Evolutionary conservation across 2,329 filamentous ascomycete genomes (phyloP).

Genomic region (Xylariales sp.): DNA sequence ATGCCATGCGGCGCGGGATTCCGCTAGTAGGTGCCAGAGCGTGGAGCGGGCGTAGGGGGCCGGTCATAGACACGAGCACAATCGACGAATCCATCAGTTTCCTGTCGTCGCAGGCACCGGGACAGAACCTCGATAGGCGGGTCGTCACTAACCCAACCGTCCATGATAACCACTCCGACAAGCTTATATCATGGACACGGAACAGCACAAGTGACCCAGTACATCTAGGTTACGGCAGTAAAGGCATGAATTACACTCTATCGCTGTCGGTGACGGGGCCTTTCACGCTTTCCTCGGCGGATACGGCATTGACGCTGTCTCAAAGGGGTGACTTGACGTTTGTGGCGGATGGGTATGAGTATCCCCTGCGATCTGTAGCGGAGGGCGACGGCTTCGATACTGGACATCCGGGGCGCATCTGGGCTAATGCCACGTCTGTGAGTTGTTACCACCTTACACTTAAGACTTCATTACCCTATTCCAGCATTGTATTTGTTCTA

Average conservation of each 20-base stretch:
- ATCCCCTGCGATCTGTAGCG: slow-evolving; percentile 61
- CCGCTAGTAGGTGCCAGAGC: slow-evolving; percentile 56
- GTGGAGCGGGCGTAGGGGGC: slow-evolving; percentile 56
- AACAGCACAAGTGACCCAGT: slow-evolving; percentile 28
- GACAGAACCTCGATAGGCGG: slow-evolving; percentile 58
- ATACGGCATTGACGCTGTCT: slow-evolving; percentile 55
- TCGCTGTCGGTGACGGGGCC: slow-evolving; percentile 53
- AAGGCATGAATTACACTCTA: slow-evolving; percentile 60
- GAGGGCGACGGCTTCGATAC: slow-evolving; percentile 58
- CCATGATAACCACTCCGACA: slow-evolving; percentile 14
- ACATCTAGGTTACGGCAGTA: slow-evolving; percentile 53
- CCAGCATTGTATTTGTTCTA: background rate
- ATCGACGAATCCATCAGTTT: slow-evolving; percentile 53
- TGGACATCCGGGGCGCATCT: slow-evolving; percentile 63
- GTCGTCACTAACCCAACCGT: slow-evolving; percentile 21
- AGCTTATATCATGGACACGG: slow-evolving; percentile 51
- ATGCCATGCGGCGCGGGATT: slow-evolving; percentile 58
- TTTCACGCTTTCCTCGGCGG: slow-evolving; percentile 58
- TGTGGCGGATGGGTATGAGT: slow-evolving; percentile 56
- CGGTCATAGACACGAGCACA: slow-evolving; percentile 44
- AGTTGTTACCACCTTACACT: background rate
- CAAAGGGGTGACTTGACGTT: slow-evolving; percentile 55
- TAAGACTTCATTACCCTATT: background rate
- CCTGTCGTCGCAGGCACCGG: slow-evolving; percentile 53
- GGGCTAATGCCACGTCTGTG: slow-evolving; percentile 57